These are phyloP conservation scores for Syzygium aromaticum DNA, from an alignment of 345 rosid genomes.

Conservation along the genomic window DNA sequence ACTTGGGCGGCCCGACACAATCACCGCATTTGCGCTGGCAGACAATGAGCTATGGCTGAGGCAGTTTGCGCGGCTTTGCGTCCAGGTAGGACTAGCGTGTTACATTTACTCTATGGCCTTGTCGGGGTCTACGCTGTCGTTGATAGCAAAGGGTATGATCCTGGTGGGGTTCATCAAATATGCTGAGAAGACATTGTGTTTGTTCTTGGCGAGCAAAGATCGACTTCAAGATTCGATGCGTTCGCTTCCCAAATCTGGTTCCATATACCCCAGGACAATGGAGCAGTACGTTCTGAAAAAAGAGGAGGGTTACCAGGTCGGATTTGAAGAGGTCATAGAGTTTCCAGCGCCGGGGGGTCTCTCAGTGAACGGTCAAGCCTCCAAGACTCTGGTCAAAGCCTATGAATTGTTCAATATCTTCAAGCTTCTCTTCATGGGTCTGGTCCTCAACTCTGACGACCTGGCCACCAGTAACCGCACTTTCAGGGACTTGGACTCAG, in stretches of 20 bases:
- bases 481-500: not conserved
- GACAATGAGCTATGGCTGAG: not conserved
- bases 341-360: not conserved
- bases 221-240: not conserved
- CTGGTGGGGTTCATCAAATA: not conserved
- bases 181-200: not conserved
- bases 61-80: not conserved
- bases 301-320: not conserved
- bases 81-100: not conserved
- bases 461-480: conserved; percentile 2
- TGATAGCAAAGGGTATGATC: not conserved
- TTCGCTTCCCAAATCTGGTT: not conserved
- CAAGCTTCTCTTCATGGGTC: conserved; percentile 31
- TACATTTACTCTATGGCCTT: not conserved
- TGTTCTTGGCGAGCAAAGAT: not conserved
- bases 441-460: conserved; percentile 10
- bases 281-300: not conserved
- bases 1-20: conserved; percentile 9
- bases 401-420: conserved; percentile 14
- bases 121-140: not conserved
- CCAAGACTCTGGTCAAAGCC: too few species aligned
- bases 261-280: not conserved
- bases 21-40: not conserved
- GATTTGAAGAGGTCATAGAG: not conserved
- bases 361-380: not conserved